phyloP scores from a whole-genome alignment of 148 eudicot genomes.

The Cornus suecica region DNA sequence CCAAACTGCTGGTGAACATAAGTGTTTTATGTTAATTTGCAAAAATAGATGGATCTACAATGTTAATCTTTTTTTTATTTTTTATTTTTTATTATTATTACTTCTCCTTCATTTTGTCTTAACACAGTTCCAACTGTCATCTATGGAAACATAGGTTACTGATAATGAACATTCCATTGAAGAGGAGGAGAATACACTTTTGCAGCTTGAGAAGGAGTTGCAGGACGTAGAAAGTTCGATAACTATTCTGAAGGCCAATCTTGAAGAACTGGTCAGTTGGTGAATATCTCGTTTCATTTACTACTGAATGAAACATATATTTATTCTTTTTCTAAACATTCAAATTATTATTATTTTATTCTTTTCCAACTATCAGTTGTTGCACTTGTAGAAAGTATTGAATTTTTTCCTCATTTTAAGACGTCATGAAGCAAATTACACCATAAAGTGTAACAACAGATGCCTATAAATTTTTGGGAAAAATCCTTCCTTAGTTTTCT shows the following conservation, averaged over 20 bases:
- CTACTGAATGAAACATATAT: background rate
- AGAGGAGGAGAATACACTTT: slow-evolving; percentile 7
- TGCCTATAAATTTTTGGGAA: background rate
- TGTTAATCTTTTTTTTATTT: no score
- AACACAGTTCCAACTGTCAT: background rate
- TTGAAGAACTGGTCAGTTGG: slow-evolving; percentile 12
- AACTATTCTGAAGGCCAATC: background rate
- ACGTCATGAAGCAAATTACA: background rate
- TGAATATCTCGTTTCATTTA: background rate
- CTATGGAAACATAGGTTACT: slow-evolving; percentile 4
- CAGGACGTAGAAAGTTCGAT: slow-evolving; percentile 17
- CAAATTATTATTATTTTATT: no score
- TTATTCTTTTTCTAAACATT: no score
- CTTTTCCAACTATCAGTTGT: no score
- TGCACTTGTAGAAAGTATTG: background rate
- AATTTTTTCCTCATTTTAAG: background rate
- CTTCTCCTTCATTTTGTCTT: background rate
- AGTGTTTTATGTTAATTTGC: no score
- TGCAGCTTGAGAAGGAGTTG: slow-evolving; percentile 15
- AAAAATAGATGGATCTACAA: background rate
- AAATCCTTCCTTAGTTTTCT: background rate
- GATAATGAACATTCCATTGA: background rate
- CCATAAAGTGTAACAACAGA: background rate
- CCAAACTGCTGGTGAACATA: no score
- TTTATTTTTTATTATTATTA: no score